phyloP scores from a whole-genome alignment of 1,139 yeast genomes.

The Suhomyces chickasaworum region DNA sequence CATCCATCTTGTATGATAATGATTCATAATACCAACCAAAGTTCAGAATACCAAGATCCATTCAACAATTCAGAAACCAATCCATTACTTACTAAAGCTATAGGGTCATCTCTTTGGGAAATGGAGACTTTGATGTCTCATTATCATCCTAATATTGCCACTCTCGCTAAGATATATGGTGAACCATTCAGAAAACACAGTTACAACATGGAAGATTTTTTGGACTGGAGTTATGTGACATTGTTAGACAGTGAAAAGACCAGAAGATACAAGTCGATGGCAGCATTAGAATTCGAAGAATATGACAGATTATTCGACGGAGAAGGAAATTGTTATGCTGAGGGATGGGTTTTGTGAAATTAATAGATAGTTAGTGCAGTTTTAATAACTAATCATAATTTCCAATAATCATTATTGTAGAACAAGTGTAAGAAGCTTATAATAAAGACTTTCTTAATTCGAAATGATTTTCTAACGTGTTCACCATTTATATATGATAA shows the following conservation, averaged over 20 bases:
- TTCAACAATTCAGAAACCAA: constrained; percentile 63
- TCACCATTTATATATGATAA: no score
- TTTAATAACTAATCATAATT: background rate
- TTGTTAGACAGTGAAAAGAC: constrained; percentile 73
- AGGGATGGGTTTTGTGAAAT: constrained; percentile 18
- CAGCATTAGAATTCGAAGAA: constrained; percentile 79
- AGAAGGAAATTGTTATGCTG: constrained; percentile 16
- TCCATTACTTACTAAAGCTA: constrained; percentile 78
- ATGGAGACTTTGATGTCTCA: constrained; percentile 79
- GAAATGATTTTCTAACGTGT: no score
- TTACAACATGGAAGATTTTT: constrained; percentile 89
- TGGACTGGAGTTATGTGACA: constrained; percentile 85
- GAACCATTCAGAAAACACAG: constrained; percentile 89
- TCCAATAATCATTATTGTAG: background rate
- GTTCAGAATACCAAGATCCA: constrained; percentile 58
- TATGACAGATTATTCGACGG: constrained; percentile 45
- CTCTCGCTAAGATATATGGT: constrained; percentile 81
- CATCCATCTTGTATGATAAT: constrained; percentile 94
- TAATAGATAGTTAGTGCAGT: background rate
- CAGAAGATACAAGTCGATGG: constrained; percentile 67
- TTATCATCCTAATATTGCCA: constrained; percentile 94
- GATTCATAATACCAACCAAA: constrained; percentile 58
- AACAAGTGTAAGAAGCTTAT: no score
- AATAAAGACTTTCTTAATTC: no score
- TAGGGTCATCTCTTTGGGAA: constrained; percentile 91